These are phyloP conservation scores for Azolla pinnata DNA, from an alignment of 75 land plant species.

Conservation along the genomic window DNA sequence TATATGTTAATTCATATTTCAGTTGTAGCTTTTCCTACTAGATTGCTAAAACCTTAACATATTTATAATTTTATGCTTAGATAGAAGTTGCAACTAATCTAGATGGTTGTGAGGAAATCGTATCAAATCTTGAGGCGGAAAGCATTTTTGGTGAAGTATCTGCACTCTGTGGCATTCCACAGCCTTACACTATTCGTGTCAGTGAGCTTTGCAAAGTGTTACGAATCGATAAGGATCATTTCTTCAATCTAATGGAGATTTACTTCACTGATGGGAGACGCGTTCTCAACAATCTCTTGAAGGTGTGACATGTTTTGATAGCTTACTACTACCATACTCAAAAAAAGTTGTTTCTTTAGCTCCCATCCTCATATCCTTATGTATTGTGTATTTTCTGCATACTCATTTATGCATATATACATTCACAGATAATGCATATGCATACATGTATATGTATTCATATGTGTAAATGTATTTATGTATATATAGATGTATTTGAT, in stretches of 20 bases:
- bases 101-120: conserved; percentile 22
- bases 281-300: conserved; percentile 24
- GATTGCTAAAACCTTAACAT: background rate
- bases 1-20: too few relatives aligned
- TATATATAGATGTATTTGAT: too few relatives aligned
- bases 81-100: conserved; percentile 19
- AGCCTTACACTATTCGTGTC: conserved; percentile 35
- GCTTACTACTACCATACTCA: background rate
- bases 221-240: conserved; percentile 24
- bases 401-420: too few relatives aligned
- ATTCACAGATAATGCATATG: too few relatives aligned
- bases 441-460: too few relatives aligned
- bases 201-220: conserved; percentile 26
- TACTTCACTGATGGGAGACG: conserved; percentile 27
- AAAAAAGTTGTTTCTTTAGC: too few relatives aligned
- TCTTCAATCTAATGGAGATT: conserved; percentile 17
- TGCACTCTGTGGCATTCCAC: conserved; percentile 31
- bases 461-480: too few relatives aligned
- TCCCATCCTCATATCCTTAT: too few relatives aligned
- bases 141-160: conserved; percentile 33
- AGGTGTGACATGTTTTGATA: conserved; percentile 13
- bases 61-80: conserved; percentile 9
- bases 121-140: conserved; percentile 18
- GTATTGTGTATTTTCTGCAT: too few relatives aligned
- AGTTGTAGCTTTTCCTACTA: too few relatives aligned